Conservation (phyloP, 139 green algal genomes). For the Asterochloris sp. region DNA sequence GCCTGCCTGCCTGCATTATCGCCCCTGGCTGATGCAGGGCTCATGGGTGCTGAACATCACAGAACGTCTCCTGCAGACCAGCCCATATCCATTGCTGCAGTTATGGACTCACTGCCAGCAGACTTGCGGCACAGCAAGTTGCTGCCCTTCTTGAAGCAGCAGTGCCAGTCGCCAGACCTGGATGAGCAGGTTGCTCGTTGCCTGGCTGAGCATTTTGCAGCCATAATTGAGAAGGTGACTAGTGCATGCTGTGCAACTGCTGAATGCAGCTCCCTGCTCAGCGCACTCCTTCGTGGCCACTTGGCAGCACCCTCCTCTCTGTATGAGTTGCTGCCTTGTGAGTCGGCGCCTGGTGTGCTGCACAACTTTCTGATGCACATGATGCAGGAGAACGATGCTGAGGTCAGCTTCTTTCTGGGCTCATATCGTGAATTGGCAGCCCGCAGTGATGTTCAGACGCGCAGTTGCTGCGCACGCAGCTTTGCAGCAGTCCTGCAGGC, state of each 20-base stretch:
- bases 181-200: conserved; percentile 45
- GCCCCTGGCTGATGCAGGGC: too few species aligned
- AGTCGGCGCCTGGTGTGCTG: not conserved
- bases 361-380: too few species aligned
- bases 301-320: not conserved
- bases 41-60: too few species aligned
- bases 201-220: conserved; percentile 41
- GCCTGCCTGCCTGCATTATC: too few species aligned
- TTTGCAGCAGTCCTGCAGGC: conserved; percentile 28
- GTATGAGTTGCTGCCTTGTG: not conserved
- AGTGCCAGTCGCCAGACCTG: conserved; percentile 57
- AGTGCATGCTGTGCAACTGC: not conserved
- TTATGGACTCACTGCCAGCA: conserved; percentile 35
- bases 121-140: conserved; percentile 36
- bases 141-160: conserved; percentile 43
- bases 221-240: conserved; percentile 32
- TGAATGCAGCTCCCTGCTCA: too few species aligned
- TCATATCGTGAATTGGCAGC: conserved; percentile 44
- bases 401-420: conserved; percentile 33
- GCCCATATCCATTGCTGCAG: not conserved
- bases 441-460: conserved; percentile 33
- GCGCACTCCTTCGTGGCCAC: not conserved
- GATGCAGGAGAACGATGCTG: conserved; percentile 28
- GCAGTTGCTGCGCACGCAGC: conserved; percentile 31
- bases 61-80: too few species aligned